phyloP scores from a whole-genome alignment of 371 early-diverging fungal genomes.

The Lichtheimia corymbifera region DNA sequence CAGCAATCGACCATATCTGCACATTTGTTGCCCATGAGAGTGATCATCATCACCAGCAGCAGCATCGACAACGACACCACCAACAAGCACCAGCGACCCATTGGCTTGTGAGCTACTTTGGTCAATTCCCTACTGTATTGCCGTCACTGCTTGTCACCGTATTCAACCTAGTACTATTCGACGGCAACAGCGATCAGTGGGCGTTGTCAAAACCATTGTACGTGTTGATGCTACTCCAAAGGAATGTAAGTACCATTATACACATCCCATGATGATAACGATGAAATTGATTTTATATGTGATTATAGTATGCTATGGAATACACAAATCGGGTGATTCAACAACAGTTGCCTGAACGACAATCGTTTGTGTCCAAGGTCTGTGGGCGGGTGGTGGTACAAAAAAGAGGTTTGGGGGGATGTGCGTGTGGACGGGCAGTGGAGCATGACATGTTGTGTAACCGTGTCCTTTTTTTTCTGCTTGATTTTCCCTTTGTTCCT shows the following conservation, averaged over 20 bases:
- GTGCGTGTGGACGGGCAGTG: too few species aligned
- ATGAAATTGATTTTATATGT: not conserved
- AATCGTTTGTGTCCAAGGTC: conserved; percentile 65
- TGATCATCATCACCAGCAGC: conserved; percentile 6
- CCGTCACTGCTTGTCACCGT: conserved; percentile 63
- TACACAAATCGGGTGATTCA: conserved; percentile 68
- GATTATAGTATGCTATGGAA: conserved; percentile 57
- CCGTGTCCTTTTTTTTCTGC: too few species aligned
- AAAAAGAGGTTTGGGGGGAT: not conserved
- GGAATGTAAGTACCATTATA: conserved; percentile 50
- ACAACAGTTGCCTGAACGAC: conserved; percentile 72
- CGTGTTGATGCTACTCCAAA: conserved; percentile 72
- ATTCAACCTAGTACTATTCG: conserved; percentile 76
- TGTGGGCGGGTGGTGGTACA: not conserved
- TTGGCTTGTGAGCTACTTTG: conserved; percentile 55
- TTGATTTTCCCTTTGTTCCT: too few species aligned
- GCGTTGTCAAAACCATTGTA: conserved; percentile 79
- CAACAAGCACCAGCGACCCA: conserved; percentile 23
- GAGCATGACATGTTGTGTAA: too few species aligned
- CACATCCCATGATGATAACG: not conserved
- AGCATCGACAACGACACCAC: conserved; percentile 6
- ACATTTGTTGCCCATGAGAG: conserved; percentile 69
- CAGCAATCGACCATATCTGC: conserved; percentile 69
- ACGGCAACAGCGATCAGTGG: conserved; percentile 81
- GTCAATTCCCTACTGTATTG: conserved; percentile 55